phyloP scores from a whole-genome alignment of 495 filamentous ascomycete genomes.

The Elaphomyces granulatus region DNA sequence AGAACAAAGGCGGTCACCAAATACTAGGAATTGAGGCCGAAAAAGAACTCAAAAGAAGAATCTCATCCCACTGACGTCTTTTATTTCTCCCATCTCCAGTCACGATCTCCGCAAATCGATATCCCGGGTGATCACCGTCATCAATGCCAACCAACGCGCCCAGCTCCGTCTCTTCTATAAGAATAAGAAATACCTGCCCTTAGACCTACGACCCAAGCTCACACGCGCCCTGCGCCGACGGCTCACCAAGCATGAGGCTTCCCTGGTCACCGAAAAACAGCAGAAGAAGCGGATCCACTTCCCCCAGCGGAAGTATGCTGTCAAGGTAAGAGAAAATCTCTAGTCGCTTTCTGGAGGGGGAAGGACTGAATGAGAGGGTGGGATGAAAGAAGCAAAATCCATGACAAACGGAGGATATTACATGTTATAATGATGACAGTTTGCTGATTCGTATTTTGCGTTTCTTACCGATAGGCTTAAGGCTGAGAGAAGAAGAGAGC shows the following conservation, averaged over 20 bases:
- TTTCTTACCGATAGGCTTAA: no score
- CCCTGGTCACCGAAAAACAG: conserved; percentile 69
- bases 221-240: conserved; percentile 90
- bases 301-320: conserved; percentile 93
- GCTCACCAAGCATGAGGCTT: conserved; percentile 78
- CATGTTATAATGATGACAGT: no score
- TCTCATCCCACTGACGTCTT: background rate
- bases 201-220: conserved; percentile 93
- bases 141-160: conserved; percentile 95
- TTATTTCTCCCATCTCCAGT: conserved; percentile 33
- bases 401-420: no score
- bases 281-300: conserved; percentile 92
- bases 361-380: no score
- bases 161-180: conserved; percentile 99
- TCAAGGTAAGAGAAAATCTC: conserved; percentile 62
- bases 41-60: background rate
- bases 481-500: no score
- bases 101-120: conserved; percentile 99
- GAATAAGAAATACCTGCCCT: conserved; percentile 95
- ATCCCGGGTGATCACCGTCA: conserved; percentile 93
- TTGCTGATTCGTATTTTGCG: no score
- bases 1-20: no score
- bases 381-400: no score
- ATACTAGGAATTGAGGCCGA: no score
- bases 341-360: no score